Percentiles rank a stretch among this genome's conserved stretches.
These are phyloP conservation scores for Lolium perenne DNA, from an alignment of 176 grass and related monocot species.

Conservation along the genomic window DNA sequence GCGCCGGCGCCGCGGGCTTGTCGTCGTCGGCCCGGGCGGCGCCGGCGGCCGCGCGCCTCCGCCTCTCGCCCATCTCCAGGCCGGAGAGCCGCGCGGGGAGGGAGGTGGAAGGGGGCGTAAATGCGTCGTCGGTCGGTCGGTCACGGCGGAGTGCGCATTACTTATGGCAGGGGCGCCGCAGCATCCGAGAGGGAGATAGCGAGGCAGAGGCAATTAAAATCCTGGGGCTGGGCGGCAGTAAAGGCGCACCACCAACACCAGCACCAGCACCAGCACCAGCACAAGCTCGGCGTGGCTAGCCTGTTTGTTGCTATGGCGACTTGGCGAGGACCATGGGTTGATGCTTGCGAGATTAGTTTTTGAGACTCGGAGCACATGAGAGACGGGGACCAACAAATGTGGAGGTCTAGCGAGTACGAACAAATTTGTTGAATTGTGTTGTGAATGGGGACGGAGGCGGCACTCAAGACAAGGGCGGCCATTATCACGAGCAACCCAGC, in stretches of 20 bases:
- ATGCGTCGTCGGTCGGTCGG: constrained; percentile 8
- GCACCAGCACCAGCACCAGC: background rate
- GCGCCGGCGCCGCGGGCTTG: constrained; percentile 47
- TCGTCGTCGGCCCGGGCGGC: background rate
- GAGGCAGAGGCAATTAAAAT: constrained; percentile 36
- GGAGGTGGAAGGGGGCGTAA: background rate
- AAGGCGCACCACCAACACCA: constrained; percentile 49
- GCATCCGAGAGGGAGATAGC: constrained; percentile 32
- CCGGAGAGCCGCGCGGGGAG: background rate
- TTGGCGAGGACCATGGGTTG: background rate
- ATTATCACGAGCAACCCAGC: constrained; percentile 15
- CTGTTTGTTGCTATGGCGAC: background rate
- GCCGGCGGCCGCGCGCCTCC: constrained; percentile 33
- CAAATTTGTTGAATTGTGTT: constrained; percentile 44
- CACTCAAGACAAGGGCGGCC: constrained; percentile 23
- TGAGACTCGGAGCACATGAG: background rate
- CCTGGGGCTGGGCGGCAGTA: constrained; percentile 36
- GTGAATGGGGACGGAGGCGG: constrained; percentile 16
- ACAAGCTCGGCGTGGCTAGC: background rate
- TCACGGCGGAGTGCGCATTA: constrained; percentile 39
- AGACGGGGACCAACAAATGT: constrained; percentile 6
- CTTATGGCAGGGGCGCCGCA: constrained; percentile 16
- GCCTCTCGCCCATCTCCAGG: constrained; percentile 45
- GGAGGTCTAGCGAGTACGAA: constrained; percentile 3
- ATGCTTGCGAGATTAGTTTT: constrained; percentile 14